Evolutionary conservation across 192 early-diverging fungal species (phyloP), one percentile per base, ranked within the genome.

Genomic region (Obelidium mucronatum): DNA sequence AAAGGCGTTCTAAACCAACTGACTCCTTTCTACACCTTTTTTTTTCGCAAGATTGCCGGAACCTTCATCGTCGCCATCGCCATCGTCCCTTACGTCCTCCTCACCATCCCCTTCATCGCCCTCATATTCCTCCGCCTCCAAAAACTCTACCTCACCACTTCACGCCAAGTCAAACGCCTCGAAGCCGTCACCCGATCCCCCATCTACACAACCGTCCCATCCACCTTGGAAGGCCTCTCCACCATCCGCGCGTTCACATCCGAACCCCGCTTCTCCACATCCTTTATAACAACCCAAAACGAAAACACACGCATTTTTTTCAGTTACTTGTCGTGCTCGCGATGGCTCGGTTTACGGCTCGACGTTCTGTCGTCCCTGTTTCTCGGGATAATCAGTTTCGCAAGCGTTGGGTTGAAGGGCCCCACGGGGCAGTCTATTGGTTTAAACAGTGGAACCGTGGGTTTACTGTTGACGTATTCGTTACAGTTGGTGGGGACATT

Each of bases 121-220:
- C 37, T 75, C 1, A 76, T 76, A 0, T 93, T 92, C 60, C 79
- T 80, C 44, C 59, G 77, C 34, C 78, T 92, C 1, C 89, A 90
- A 3, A 39, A 37, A 2, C 40, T 70, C n/a, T 93, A 91, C 59
- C 81, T 93, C 69, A 53, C 37, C 17, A 77, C 90, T 8, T 86
- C 86, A 48, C 85, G 91, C 2, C 90, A 91, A 56, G 80, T 93
- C 69, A 93, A 92, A 77, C 87, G 91, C 26, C 82, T 90, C 68
- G 92, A 93, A 75, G 82, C 86, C 36, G 78, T 85, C 19, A 91
- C 92, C 22, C 89, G 91, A 15, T 88, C 88, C 0, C 86, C 90
- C 3, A 79, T 96, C 8, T 83, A 90, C 82, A 56, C 86, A 78
- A 73, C 70, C 82, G 35, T 93, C 84, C 80, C 83, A 5, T 84